A percentile compares a stretch with the other conserved stretches of the same genome.
Evolutionary conservation across 306 rosid genomes (phyloP).

Genomic region (Cicer pinnatifidum): DNA sequence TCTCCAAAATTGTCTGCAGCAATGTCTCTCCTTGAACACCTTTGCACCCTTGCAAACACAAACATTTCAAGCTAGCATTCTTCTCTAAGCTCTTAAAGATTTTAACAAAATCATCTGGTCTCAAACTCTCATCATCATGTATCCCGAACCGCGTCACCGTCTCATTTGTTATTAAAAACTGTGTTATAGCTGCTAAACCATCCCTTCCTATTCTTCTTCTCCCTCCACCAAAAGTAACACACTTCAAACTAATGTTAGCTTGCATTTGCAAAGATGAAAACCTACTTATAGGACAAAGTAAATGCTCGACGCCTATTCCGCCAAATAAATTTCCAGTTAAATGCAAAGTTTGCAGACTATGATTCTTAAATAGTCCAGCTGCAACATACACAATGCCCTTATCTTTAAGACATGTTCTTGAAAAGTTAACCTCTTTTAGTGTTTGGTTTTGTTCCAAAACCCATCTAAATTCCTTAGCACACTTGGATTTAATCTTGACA

Average conservation of each 20-base stretch:
- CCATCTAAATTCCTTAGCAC: conserved; percentile 90
- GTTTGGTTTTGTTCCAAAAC: conserved; percentile 78
- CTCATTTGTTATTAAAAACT: conserved; percentile 70
- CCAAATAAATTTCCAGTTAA: conserved; percentile 74
- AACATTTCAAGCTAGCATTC: conserved; percentile 75
- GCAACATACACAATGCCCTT: conserved; percentile 81
- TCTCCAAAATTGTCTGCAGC: conserved; percentile 75
- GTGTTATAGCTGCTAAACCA: conserved; percentile 73
- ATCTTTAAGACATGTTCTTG: conserved; percentile 75
- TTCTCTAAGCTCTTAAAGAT: conserved; percentile 83
- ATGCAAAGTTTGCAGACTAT: conserved; percentile 62
- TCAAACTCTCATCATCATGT: conserved; percentile 76
- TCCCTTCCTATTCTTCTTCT: conserved; percentile 83
- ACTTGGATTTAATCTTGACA: conserved; percentile 73
- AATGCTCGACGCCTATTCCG: conserved; percentile 79
- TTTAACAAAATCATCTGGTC: conserved; percentile 68
- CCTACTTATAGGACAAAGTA: conserved; percentile 87
- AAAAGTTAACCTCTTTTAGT: conserved; percentile 72
- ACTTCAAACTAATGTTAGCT: conserved; percentile 74
- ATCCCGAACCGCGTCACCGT: conserved; percentile 70
- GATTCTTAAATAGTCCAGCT: conserved; percentile 88
- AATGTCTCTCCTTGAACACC: conserved; percentile 79
- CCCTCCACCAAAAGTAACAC: conserved; percentile 78
- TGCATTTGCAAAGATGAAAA: conserved; percentile 82
- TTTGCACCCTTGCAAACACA: conserved; percentile 78